Evolutionary conservation across 176 grass and related monocot species (phyloP).

Genomic region (Canna indica): DNA sequence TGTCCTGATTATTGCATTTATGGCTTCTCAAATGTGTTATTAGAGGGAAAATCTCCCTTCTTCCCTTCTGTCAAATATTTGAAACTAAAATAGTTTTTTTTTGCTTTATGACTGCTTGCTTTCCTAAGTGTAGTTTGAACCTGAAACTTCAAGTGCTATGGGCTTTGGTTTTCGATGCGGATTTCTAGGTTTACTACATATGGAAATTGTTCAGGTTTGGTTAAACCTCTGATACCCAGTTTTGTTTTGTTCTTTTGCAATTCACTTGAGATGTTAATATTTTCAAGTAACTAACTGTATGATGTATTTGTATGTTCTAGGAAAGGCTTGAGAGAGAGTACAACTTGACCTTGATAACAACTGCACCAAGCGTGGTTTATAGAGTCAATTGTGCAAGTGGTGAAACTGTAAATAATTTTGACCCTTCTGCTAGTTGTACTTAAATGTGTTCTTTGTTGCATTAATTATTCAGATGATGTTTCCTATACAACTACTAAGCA

Average conservation of each 20-base stretch:
- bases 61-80: not conserved
- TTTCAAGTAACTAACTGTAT: not conserved
- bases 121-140: conserved; percentile 66
- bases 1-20: conserved; percentile 6
- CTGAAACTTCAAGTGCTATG: conserved; percentile 91
- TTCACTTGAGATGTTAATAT: not conserved
- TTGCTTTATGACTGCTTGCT: conserved; percentile 3
- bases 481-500: too few relatives aligned
- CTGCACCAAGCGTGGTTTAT: conserved; percentile 96
- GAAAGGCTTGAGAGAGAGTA: conserved; percentile 99
- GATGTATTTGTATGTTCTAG: conserved; percentile 38
- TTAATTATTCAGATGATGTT: too few relatives aligned
- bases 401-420: conserved; percentile 66
- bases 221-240: conserved; percentile 9
- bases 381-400: conserved; percentile 56
- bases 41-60: not conserved
- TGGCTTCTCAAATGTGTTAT: not conserved
- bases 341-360: conserved; percentile 93
- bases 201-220: conserved; percentile 98
- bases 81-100: conserved; percentile 1
- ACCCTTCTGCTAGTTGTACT: not conserved
- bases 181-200: conserved; percentile 91
- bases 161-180: conserved; percentile 97
- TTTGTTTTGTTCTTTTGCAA: conserved; percentile 20
- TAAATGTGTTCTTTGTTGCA: too few relatives aligned